Evolutionary conservation across 306 rosid genomes (phyloP).

Genomic region (Glycyrrhiza uralensis): DNA sequence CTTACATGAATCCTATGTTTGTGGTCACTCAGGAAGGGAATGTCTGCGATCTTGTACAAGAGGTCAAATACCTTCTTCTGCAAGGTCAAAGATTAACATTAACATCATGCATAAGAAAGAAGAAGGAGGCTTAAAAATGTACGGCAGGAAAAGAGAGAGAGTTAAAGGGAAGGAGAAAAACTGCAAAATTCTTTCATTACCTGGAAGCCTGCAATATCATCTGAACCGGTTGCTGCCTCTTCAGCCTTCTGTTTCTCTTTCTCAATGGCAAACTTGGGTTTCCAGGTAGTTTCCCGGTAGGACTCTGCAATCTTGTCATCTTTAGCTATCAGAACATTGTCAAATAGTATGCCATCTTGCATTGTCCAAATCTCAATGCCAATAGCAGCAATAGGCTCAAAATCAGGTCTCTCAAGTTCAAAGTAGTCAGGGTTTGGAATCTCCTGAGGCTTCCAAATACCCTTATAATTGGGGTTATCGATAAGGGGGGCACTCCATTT

Average conservation of each 20-base stretch:
- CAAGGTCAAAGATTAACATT: conserved; percentile 29
- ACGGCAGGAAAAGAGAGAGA: not conserved
- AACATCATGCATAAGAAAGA: conserved; percentile 3
- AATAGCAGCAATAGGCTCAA: conserved; percentile 80
- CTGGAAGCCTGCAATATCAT: conserved; percentile 58
- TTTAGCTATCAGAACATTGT: conserved; percentile 69
- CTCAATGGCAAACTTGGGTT: conserved; percentile 76
- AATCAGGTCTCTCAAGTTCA: conserved; percentile 71
- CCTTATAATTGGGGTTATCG: conserved; percentile 87
- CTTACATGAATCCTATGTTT: conserved; percentile 65
- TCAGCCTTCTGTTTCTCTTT: conserved; percentile 85
- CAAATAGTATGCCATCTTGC: conserved; percentile 94
- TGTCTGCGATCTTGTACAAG: conserved; percentile 82
- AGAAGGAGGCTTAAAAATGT: not conserved
- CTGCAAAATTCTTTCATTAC: conserved; percentile 26
- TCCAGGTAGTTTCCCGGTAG: conserved; percentile 78
- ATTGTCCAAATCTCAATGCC: conserved; percentile 99
- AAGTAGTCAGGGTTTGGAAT: conserved; percentile 89
- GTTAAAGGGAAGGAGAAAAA: not conserved
- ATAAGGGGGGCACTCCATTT: conserved; percentile 85
- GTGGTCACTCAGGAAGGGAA: conserved; percentile 62
- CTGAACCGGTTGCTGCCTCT: conserved; percentile 45
- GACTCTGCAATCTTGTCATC: conserved; percentile 77
- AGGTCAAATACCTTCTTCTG: conserved; percentile 89
- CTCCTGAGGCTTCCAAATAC: conserved; percentile 88